Conservation (phyloP, 768 basidiomycete species). For the Paxillus rubicundulus region DNA sequence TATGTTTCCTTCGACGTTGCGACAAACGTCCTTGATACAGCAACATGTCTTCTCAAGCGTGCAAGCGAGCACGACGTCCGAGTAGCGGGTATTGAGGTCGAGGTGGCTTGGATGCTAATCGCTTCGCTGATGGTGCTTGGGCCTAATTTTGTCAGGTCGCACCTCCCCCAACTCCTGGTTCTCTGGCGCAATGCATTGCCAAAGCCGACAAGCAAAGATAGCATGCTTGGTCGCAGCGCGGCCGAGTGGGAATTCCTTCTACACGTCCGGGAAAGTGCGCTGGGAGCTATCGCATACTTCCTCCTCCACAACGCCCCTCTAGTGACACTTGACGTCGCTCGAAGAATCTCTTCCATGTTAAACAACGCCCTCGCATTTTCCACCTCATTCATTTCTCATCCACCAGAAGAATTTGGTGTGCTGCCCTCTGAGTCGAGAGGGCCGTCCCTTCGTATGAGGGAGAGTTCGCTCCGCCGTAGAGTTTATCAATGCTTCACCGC, state of each 20-base stretch:
- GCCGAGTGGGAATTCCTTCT: conserved; percentile 91
- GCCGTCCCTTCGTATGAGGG: conserved; percentile 69
- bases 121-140: conserved; percentile 90
- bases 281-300: conserved; percentile 88
- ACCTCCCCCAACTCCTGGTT: conserved; percentile 90
- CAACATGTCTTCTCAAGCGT: conserved; percentile 84
- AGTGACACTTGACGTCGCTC: conserved; percentile 87
- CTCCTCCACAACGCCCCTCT: conserved; percentile 76
- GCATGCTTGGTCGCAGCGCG: conserved; percentile 57
- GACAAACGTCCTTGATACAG: conserved; percentile 87
- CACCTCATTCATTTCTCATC: conserved; percentile 73
- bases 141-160: conserved; percentile 88
- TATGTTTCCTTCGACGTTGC: conserved; percentile 95
- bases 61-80: conserved; percentile 89
- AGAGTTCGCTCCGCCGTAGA: conserved; percentile 78
- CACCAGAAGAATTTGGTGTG: conserved; percentile 62
- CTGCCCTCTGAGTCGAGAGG: conserved; percentile 37
- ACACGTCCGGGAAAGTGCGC: conserved; percentile 84
- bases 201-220: conserved; percentile 90
- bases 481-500: conserved; percentile 88
- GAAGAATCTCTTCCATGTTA: conserved; percentile 82
- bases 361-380: conserved; percentile 89
- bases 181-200: conserved; percentile 97
- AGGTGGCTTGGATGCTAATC: conserved; percentile 92
- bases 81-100: conserved; percentile 79